A percentile compares a stretch with the other conserved stretches of the same genome.
Conservation (phyloP, 2,329 filamentous ascomycete genomes). For the Aurifilum marmelostoma region DNA sequence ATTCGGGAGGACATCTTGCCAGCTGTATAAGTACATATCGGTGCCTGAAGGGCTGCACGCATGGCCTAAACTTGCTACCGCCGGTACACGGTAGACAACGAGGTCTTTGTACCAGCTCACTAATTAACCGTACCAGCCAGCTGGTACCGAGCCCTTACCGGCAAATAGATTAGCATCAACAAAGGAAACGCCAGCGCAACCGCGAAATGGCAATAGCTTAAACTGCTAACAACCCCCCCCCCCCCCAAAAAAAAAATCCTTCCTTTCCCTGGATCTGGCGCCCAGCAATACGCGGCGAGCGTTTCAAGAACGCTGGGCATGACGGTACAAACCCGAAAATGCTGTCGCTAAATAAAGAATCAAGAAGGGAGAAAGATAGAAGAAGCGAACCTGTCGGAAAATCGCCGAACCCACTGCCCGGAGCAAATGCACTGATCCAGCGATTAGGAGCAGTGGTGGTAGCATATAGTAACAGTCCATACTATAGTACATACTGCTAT, state of each 20-base stretch:
- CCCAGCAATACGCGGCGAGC: neutral
- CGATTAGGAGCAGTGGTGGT: neutral
- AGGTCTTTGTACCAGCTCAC: neutral
- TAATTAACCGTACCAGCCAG: slow-evolving; percentile 3
- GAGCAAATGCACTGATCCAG: neutral
- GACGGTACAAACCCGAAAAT: neutral
- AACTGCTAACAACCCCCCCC: too few relatives aligned
- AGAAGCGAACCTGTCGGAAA: too few relatives aligned
- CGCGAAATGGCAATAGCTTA: slow-evolving; percentile 1
- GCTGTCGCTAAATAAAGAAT: neutral
- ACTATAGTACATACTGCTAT: too few relatives aligned
- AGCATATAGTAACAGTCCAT: neutral
- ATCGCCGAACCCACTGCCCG: neutral
- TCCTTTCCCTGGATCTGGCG: neutral
- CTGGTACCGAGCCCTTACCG: slow-evolving; percentile 3
- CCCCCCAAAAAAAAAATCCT: too few relatives aligned
- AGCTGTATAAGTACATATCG: neutral
- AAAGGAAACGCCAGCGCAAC: neutral
- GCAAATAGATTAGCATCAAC: neutral
- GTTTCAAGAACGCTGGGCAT: neutral
- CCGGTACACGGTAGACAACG: neutral
- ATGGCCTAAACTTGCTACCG: neutral
- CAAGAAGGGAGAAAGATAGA: neutral
- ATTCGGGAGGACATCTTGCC: neutral
- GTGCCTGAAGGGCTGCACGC: neutral